Base-by-base conservation (phyloP, 2,329 filamentous ascomycete genomes). In the Xylariaceae sp. region DNA sequence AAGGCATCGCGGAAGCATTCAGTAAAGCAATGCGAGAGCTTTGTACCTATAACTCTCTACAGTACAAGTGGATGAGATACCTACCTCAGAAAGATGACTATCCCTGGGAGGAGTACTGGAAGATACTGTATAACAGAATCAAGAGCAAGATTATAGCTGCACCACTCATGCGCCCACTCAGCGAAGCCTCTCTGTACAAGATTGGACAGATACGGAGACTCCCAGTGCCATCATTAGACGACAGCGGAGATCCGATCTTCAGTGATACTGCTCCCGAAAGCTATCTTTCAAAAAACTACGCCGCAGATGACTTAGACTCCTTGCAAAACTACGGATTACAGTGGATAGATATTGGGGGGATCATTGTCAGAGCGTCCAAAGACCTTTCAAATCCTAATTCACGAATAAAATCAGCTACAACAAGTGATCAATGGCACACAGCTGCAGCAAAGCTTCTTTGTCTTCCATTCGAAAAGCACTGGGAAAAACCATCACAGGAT, bases 31-130 rank as follows among this genome's bases (percentile, higher is more conserved):
- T 79, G 2, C 53, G 66, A 6, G 56, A 76, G 34, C 71, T 82
- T 21, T 78, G 74, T 57, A 21, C 78, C 37, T 50, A 65, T 1
- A 65, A 53, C 0, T 65, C 57, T 0, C 67, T 82, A 1, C 70
- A 69, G 36, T 81, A 76, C 53, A 60, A 68, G 3, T 82, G 79
- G 80, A 75, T 77, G 73, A 65, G 70, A 37, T 82, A 75, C 55
- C 67, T 82, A 2, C 79, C 79, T 0, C 63, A 65, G 4, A 33
- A 57, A 3, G 48, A 58, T 0, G 51, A 56, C 1, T 64, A 65
- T n/a, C 31, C 40, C 8, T 49, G 46, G 46, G 43, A 37, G 5
- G 58, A 65, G 4, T 70, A 66, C 28, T 55, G 36, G 28, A 47
- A 7, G n/a, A 28, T 21, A 16, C 6, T 49, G 6, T 49, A 21